These are phyloP conservation scores for Melampsora occidentalis DNA, from an alignment of 1,284 basidiomycete species.

Conservation along the genomic window DNA sequence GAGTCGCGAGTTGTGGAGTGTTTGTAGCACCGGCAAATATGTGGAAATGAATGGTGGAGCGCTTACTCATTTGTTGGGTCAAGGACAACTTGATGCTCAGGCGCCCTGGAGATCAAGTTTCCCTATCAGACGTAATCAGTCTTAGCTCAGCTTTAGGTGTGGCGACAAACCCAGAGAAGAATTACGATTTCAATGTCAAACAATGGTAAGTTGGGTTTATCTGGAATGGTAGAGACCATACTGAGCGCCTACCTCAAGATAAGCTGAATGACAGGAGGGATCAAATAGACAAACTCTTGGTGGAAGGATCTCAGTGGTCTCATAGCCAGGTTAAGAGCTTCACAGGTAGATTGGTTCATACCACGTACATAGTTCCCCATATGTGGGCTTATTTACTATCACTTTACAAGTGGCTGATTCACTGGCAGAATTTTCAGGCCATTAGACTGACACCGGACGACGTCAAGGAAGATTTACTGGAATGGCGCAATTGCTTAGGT, in stretches of 20 bases:
- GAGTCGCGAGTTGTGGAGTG: slow-evolving; percentile 1
- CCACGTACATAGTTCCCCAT: background rate
- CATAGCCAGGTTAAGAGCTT: background rate
- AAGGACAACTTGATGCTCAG: background rate
- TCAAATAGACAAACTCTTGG: background rate
- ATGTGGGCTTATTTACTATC: too few species aligned
- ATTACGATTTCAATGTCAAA: background rate
- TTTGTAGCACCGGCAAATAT: background rate
- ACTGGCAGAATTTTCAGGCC: background rate
- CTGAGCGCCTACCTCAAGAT: background rate
- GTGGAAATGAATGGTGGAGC: background rate
- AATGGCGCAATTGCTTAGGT: background rate
- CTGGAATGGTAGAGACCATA: background rate
- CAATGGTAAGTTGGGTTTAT: background rate
- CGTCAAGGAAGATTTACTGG: background rate
- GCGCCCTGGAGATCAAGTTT: background rate
- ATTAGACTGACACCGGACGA: background rate
- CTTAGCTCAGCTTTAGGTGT: background rate
- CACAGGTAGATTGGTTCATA: background rate
- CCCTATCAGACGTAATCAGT: background rate
- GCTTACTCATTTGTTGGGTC: background rate
- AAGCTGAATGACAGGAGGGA: background rate
- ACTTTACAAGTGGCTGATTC: background rate
- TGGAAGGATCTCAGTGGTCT: background rate
- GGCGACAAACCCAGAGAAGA: background rate